Evolutionary conservation across 768 basidiomycete species (phyloP), one percentile per base, ranked within the genome.

Genomic region (Amanita inopinata): DNA sequence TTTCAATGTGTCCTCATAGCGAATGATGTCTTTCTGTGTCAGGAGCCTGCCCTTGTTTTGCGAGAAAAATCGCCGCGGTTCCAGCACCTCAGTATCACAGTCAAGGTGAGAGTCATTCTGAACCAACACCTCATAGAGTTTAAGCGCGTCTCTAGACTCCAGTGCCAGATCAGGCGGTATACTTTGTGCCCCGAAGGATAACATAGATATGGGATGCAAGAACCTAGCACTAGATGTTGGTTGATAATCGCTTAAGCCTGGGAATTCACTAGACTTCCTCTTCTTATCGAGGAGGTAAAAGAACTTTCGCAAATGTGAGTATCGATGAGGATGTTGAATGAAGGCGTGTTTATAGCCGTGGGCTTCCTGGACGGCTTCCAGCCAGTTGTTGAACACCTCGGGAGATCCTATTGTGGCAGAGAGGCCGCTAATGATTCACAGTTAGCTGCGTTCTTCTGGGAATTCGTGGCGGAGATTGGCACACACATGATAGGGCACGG

Each of bases 251-350:
- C 53, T 38, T 20, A 79, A 52, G 9, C 70, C 67, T 28, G 39
- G 48, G 58, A 71, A 44, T 27, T 36, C 17, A 17, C 27, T 20
- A 7, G 45, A 76, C 36, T n/a, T 12, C 3, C 25, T 11, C 0
- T 51, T 39, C 5, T 48, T 47, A 8, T 57, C 54, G 14, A 63
- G 49, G 25, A 63, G 54, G 51, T 82, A 85, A 45, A 61, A 66
- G 53, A 71, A 82, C 55, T 85, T 85, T 33, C 83, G 72, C 1
- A 85, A 67, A 49, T 83, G 80, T 3, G 80, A 83, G 54, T 83
- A 85, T 8, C 83, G 74, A 56, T 83, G 75, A 1, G 71, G 73
- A 54, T 83, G 77, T 40, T 76, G 56, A 31, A 85, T 69, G 53
- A 78, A 75, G 1, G 62, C 64, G 54, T 84, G 75, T 20, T 72